These are phyloP conservation scores for Priceomyces melissophilus DNA, from an alignment of 805 yeast species.

Conservation along the genomic window DNA sequence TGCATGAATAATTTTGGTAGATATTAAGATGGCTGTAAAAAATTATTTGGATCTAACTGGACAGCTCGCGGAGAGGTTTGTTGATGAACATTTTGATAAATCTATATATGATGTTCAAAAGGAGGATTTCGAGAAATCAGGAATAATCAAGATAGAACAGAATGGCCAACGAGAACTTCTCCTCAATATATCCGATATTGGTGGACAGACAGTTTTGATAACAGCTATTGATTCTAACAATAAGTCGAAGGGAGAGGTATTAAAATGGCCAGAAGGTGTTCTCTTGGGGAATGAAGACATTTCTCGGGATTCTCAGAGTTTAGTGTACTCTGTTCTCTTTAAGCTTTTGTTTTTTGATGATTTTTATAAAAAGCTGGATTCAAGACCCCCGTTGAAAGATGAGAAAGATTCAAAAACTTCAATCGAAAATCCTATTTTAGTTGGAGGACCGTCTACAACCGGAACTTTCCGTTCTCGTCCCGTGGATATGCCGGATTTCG, in stretches of 20 bases:
- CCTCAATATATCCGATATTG: constrained; percentile 1
- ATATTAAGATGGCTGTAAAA: not conserved
- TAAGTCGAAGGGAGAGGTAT: too few species aligned
- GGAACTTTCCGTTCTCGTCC: constrained; percentile 14
- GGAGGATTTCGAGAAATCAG: too few species aligned
- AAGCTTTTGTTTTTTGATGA: not conserved
- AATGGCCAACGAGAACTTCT: not conserved
- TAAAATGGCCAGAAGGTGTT: too few species aligned
- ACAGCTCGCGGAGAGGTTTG: not conserved
- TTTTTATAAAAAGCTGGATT: not conserved
- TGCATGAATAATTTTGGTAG: too few species aligned
- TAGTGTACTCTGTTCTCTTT: too few species aligned
- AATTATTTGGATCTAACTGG: constrained; percentile 1
- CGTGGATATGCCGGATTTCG: constrained; percentile 49
- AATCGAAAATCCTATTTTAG: not conserved
- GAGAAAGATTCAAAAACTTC: not conserved
- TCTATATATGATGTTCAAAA: too few species aligned
- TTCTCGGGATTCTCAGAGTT: too few species aligned
- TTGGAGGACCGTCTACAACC: not conserved
- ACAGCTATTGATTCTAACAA: too few species aligned
- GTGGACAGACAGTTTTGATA: not conserved
- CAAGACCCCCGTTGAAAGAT: not conserved
- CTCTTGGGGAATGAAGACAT: too few species aligned
- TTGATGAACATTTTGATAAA: not conserved
- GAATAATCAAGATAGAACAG: not conserved